phyloP scores from a whole-genome alignment of 371 early-diverging fungal species.

The Mortierella sp. region DNA sequence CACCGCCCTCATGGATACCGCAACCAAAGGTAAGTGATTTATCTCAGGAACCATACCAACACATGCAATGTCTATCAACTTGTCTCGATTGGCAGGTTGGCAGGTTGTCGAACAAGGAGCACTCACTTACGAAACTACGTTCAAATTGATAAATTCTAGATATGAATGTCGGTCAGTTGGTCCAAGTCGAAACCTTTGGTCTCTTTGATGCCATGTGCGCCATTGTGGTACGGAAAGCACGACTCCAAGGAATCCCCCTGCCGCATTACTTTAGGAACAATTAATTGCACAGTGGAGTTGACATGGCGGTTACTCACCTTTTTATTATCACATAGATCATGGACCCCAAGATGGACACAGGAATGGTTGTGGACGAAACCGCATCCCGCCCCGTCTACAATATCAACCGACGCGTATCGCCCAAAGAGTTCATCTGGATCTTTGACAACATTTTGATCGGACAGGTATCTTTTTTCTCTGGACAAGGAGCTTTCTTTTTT shows the following conservation, averaged over 20 bases:
- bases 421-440: conserved; percentile 71
- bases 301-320: background rate
- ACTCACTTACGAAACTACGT: background rate
- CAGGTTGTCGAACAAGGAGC: background rate
- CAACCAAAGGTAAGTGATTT: conserved; percentile 64
- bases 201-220: conserved; percentile 85
- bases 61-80: background rate
- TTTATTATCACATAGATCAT: conserved; percentile 67
- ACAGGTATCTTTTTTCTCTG: conserved; percentile 60
- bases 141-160: conserved; percentile 60
- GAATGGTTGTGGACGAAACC: conserved; percentile 66
- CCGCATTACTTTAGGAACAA: no score
- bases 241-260: no score
- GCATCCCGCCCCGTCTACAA: conserved; percentile 61
- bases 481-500: background rate
- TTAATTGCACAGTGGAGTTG: background rate
- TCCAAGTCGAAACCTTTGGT: conserved; percentile 71
- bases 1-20: conserved; percentile 64
- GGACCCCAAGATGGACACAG: conserved; percentile 89
- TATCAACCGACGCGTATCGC: conserved; percentile 55
- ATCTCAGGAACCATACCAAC: background rate
- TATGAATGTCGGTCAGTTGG: conserved; percentile 73
- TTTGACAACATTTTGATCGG: conserved; percentile 76
- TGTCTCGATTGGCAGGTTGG: background rate
- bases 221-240: conserved; percentile 67